These are phyloP conservation scores for Cytospora leucostoma DNA, from an alignment of 2,329 filamentous ascomycete species.

Conservation along the genomic window DNA sequence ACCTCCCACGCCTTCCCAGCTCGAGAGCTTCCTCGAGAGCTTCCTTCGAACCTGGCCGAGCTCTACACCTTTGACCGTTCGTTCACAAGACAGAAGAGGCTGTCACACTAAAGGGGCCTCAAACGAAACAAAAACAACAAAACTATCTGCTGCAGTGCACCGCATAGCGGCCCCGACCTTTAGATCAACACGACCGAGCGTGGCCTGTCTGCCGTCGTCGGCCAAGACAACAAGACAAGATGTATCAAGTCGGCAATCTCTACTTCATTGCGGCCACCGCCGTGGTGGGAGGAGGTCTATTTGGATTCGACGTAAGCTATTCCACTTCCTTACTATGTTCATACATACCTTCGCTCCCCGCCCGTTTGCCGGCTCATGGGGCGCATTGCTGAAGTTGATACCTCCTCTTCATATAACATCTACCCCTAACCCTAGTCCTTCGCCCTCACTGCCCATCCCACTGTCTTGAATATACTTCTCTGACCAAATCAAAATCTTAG, in stretches of 20 bases:
- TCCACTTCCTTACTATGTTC: not conserved
- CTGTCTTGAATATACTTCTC: not conserved
- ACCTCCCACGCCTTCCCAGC: not conserved
- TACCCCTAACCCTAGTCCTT: conserved; percentile 28
- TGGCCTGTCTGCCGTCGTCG: not conserved
- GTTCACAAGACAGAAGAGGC: not conserved
- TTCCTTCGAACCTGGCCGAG: conserved; percentile 1
- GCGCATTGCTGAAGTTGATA: not conserved
- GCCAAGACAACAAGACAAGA: conserved; percentile 1
- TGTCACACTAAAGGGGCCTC: not conserved
- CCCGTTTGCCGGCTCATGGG: not conserved
- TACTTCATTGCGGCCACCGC: conserved; percentile 47
- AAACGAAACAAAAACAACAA: not conserved
- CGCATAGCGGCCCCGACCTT: conserved; percentile 2
- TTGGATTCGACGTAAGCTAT: conserved; percentile 18
- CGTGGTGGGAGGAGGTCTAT: conserved; percentile 39
- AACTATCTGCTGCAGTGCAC: not conserved
- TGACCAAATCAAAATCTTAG: not conserved
- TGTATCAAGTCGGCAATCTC: conserved; percentile 40
- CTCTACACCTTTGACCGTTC: not conserved
- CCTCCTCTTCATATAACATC: not conserved
- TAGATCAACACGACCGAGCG: not conserved
- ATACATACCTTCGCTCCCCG: too few relatives aligned
- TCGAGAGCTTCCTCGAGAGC: not conserved
- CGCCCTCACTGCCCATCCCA: not conserved